phyloP scores from a whole-genome alignment of 345 rosid species.

The Carallia brachiata region DNA sequence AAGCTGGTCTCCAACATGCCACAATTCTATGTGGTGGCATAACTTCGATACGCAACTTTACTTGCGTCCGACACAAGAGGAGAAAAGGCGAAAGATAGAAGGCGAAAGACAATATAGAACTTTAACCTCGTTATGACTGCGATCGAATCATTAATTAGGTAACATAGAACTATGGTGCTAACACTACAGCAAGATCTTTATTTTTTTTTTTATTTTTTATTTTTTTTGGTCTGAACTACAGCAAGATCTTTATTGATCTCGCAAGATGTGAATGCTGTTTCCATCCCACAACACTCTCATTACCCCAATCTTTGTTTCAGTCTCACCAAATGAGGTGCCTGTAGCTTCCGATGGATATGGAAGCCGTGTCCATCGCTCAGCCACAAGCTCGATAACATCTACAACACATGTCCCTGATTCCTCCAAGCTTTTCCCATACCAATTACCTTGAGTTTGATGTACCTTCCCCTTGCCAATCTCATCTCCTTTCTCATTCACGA shows the following conservation, averaged over 20 bases:
- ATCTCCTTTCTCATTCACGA: conserved; percentile 51
- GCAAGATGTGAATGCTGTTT: conserved; percentile 30
- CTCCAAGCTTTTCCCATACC: conserved; percentile 64
- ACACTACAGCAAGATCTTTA: too few species aligned
- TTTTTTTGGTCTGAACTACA: too few species aligned
- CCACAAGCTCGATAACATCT: conserved; percentile 58
- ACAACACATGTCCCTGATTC: conserved; percentile 52
- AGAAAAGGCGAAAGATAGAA: too few species aligned
- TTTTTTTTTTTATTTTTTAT: too few species aligned
- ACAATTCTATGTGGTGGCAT: too few species aligned
- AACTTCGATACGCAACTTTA: too few species aligned
- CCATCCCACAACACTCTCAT: conserved; percentile 79
- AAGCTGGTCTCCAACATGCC: too few species aligned
- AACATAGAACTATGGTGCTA: too few species aligned
- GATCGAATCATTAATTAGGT: too few species aligned
- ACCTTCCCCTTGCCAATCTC: conserved; percentile 61
- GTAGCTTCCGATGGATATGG: conserved; percentile 72
- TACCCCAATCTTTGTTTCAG: conserved; percentile 47
- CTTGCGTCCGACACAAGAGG: too few species aligned
- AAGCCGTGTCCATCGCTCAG: conserved; percentile 39
- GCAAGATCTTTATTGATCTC: background rate
- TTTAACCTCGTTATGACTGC: too few species aligned
- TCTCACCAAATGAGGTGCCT: conserved; percentile 68
- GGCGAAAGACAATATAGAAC: too few species aligned
- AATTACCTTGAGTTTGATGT: conserved; percentile 56